Evolutionary conservation across 2,329 filamentous ascomycete species (phyloP).

Genomic region (Talaromyces marneffei): DNA sequence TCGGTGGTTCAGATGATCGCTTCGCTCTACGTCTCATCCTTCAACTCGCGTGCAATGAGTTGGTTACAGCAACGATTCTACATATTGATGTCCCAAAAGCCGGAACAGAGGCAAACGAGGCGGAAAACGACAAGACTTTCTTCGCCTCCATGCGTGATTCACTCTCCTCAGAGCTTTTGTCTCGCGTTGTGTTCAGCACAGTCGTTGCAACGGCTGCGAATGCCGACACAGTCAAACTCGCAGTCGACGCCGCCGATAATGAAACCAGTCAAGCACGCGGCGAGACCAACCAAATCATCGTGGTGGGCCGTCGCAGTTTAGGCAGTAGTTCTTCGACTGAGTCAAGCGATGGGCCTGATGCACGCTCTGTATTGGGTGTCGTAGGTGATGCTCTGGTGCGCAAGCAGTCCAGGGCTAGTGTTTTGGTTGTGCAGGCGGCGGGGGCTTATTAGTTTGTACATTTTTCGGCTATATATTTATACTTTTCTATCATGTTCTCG

Average conservation of each 20-base stretch:
- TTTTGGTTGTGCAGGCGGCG: constrained; percentile 62
- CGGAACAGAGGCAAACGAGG: not conserved
- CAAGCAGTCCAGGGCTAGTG: constrained; percentile 57
- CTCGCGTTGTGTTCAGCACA: constrained; percentile 53
- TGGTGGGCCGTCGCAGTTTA: constrained; percentile 52
- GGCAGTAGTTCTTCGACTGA: constrained; percentile 1
- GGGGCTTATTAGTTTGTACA: not conserved
- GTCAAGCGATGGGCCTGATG: constrained; percentile 19
- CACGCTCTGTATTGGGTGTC: constrained; percentile 27
- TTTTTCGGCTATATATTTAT: not conserved
- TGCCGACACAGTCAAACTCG: constrained; percentile 28
- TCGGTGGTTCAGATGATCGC: constrained; percentile 76
- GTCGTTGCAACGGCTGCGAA: constrained; percentile 25
- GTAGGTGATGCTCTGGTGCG: constrained; percentile 43
- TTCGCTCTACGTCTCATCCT: constrained; percentile 74
- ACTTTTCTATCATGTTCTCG: not conserved
- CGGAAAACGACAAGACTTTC: constrained; percentile 48
- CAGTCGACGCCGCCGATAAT: constrained; percentile 50
- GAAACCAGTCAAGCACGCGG: constrained; percentile 56
- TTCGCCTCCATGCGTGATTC: constrained; percentile 54
- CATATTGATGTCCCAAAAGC: constrained; percentile 45
- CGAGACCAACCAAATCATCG: constrained; percentile 66
- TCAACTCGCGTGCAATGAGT: constrained; percentile 72
- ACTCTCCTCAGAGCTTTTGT: constrained; percentile 45
- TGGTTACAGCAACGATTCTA: constrained; percentile 71